Conservation (phyloP, 2,329 filamentous ascomycete genomes). For the Colletotrichum lini region DNA sequence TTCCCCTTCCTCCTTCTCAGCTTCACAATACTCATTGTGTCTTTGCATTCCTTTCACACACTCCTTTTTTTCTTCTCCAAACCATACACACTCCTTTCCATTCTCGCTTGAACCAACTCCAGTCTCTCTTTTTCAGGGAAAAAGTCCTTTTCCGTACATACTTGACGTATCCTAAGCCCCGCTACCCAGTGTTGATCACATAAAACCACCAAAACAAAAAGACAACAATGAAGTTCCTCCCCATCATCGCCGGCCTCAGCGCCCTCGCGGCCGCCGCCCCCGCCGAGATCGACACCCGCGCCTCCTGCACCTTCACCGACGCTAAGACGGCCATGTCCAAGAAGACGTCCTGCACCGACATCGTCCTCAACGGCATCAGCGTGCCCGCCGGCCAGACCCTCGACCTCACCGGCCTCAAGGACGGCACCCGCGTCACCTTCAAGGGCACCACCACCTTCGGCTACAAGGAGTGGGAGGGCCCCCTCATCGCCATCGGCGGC, state of each 20-base stretch:
- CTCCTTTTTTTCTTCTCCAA: constrained; percentile 7
- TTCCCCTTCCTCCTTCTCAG: not conserved
- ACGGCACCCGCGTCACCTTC: constrained; percentile 68
- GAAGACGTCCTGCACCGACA: constrained; percentile 68
- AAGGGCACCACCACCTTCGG: constrained; percentile 76
- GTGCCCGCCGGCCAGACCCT: constrained; percentile 73
- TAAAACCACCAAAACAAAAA: constrained; percentile 4
- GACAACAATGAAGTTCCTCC: constrained; percentile 31
- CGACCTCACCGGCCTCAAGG: constrained; percentile 67
- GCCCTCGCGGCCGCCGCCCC: constrained; percentile 47
- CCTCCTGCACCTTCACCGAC: constrained; percentile 68
- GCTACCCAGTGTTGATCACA: constrained; percentile 33
- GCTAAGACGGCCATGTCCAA: constrained; percentile 61
- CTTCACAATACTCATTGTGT: constrained; percentile 16
- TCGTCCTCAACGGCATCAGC: constrained; percentile 66
- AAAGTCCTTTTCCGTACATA: constrained; percentile 14
- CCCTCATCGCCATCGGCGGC: constrained; percentile 73
- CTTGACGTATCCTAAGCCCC: no score
- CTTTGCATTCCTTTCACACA: constrained; percentile 29
- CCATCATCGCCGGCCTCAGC: constrained; percentile 45
- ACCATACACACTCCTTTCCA: constrained; percentile 4
- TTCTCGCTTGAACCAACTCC: constrained; percentile 14
- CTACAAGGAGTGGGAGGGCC: constrained; percentile 76
- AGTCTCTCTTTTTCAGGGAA: constrained; percentile 15
- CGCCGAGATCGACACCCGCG: constrained; percentile 42